Conservation (phyloP, 768 basidiomycete genomes). For the Pseudohyphozyma bogoriensis region DNA sequence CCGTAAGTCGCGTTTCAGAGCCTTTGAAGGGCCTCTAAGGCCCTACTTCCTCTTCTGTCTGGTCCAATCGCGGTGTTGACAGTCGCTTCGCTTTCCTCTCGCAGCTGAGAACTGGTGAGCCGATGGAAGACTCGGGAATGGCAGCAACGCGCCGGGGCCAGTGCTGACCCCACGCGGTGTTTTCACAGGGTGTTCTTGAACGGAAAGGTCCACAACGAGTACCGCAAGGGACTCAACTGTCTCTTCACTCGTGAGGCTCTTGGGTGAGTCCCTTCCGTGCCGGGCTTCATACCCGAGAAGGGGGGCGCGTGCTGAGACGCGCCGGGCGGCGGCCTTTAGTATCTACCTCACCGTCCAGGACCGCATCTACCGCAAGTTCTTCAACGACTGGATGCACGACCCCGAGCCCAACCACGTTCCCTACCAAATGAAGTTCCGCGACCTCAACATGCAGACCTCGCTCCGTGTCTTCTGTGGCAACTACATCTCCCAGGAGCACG, state of each 20-base stretch:
- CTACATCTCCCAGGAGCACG: constrained; percentile 72
- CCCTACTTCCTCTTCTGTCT: neutral
- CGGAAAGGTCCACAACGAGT: constrained; percentile 85
- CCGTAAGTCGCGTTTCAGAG: constrained; percentile 64
- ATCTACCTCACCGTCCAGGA: constrained; percentile 82
- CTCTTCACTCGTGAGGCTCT: constrained; percentile 93
- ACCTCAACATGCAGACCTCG: constrained; percentile 94
- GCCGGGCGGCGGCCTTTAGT: too few relatives aligned
- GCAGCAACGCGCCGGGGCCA: too few relatives aligned
- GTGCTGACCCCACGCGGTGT: too few relatives aligned
- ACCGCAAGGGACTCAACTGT: constrained; percentile 76
- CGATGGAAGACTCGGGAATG: neutral
- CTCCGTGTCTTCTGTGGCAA: constrained; percentile 88
- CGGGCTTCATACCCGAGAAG: too few relatives aligned
- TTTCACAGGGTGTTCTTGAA: constrained; percentile 81
- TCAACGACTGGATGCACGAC: constrained; percentile 59
- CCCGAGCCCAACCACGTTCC: constrained; percentile 43
- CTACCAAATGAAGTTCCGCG: constrained; percentile 78
- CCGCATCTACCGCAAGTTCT: constrained; percentile 62
- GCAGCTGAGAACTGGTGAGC: constrained; percentile 28
- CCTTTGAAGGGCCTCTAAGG: too few relatives aligned
- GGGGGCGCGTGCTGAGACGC: too few relatives aligned
- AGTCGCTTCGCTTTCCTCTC: neutral
- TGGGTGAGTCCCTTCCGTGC: constrained; percentile 49
- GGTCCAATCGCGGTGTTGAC: neutral